phyloP scores from a whole-genome alignment of 805 yeast genomes.

The Lachancea kluyveri region DNA sequence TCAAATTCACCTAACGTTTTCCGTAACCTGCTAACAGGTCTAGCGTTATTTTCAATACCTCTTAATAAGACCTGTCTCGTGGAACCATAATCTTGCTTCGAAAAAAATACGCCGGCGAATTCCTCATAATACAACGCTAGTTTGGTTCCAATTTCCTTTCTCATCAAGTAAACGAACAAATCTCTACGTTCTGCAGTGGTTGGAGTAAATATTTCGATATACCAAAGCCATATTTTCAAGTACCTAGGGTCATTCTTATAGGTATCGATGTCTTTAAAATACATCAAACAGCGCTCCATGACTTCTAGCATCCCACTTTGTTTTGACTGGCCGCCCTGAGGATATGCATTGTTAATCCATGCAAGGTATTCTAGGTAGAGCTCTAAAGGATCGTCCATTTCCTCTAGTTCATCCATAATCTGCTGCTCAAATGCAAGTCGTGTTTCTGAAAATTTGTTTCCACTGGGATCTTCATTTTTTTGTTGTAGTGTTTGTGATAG shows the following conservation, averaged over 20 bases:
- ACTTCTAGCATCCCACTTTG: slow-evolving; percentile 61
- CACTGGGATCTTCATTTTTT: slow-evolving; percentile 12
- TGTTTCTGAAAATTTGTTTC: slow-evolving; percentile 22
- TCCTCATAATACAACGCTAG: slow-evolving; percentile 73
- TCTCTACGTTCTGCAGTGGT: slow-evolving; percentile 60
- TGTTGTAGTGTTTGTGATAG: slow-evolving; percentile 39
- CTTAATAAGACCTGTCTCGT: slow-evolving; percentile 14
- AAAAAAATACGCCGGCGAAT: slow-evolving; percentile 45
- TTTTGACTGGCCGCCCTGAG: slow-evolving; percentile 52
- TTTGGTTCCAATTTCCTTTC: slow-evolving; percentile 61
- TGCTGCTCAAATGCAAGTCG: slow-evolving; percentile 43
- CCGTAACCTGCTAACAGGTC: slow-evolving; percentile 50
- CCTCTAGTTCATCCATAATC: slow-evolving; percentile 44
- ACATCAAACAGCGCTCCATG: slow-evolving; percentile 66
- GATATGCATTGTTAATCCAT: slow-evolving; percentile 63
- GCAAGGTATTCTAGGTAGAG: slow-evolving; percentile 63
- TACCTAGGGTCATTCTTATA: slow-evolving; percentile 83
- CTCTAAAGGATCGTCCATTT: slow-evolving; percentile 78
- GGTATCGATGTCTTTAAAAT: slow-evolving; percentile 54
- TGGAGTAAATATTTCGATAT: slow-evolving; percentile 37
- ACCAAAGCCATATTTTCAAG: slow-evolving; percentile 74
- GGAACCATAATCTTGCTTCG: slow-evolving; percentile 11
- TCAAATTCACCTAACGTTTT: slow-evolving; percentile 12
- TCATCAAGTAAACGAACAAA: slow-evolving; percentile 61
- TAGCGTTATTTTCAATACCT: slow-evolving; percentile 48